Evolutionary conservation across 352 stramenopile genomes (phyloP), one percentile per base, ranked within the genome.

Genomic region (Saprolegnia parasitica): DNA sequence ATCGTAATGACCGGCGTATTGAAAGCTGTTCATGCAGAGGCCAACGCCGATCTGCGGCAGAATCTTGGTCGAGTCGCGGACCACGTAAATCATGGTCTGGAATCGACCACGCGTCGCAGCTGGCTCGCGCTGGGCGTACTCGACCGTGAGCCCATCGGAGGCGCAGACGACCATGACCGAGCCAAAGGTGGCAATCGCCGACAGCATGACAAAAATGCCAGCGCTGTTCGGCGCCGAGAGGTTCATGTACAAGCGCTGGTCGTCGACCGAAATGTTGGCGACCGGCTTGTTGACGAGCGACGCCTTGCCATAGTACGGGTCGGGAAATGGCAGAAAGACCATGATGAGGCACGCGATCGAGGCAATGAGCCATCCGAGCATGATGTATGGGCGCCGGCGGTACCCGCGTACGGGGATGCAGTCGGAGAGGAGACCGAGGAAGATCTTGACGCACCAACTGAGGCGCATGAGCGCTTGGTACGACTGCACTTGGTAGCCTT

Each of bases 161-260:
- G 82, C 74, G 5, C 89, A 80, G 39, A 88, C 79, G 1, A 77
- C 72, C 37, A 89, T 54, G 16, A 91, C 65, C 68, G 80, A 91
- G 20, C 84, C 82, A 60, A 90, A 86, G 0, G 84, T 72, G 16
- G 81, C 77, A 39, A 88, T 71, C 81, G 87, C 90, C 79, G 88
- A 89, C 18, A 76, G 78, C 46, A 90, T 74, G 24, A 91, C 76
- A 52, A 87, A 88, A 40, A 74, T 76, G 29, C 72, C 74, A 4
- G 78, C 81, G 0, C 74, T 71, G 55, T 81, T 71, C 15, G 78
- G 72, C 6, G 79, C 77, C 5, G 70, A 40, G 0, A 46, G 15
- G 67, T 89, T 87, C 66, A 87, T 79, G 29, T 58, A 83, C 15
- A 73, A 58, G n/a, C 55, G 66, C 37, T 81, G 54, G 11, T 70